Base-by-base conservation (phyloP, 768 basidiomycete species). In the Amanita muscaria region DNA sequence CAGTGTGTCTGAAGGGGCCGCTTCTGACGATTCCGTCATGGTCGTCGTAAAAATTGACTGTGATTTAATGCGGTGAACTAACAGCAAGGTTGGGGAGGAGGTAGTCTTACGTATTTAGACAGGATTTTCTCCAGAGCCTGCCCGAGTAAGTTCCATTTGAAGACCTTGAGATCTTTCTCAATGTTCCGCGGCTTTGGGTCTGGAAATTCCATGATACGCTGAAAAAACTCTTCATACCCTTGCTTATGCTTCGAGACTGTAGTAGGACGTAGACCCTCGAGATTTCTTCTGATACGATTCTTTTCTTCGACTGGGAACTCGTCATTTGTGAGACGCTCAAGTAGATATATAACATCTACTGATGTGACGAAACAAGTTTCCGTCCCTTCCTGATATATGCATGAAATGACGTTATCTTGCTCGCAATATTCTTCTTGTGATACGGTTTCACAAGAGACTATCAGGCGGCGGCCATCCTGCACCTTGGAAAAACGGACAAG, bases 141-240 rank as follows among this genome's bases (percentile, higher is more conserved):
- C 14, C 73, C 73, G n/a, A 89, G 67, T 35, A 75, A 60, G 22
- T 67, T 69, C 87, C 87, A 89, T 31, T 79, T 76, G 53, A 89
- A 89, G 6, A 88, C 83, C 60, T 89, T 89, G 57, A 99, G 74
- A 56, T 97, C 91, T 71, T 98, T 97, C 58, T 97, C 94, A 50
- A 98, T 99, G 59, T 92, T 93, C 44, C 94, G 74, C 3, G 94
- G 94, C 60, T 89, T 92, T 6, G 94, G 94, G 35, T 80, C 78
- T 0, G 92, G 88, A 58, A 96, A 94, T 41, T 87, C 80, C 94
- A 99, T 97, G 67, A 99, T 92, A 53, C 81, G 74, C 65, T 87
- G 81, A 73, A 97, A 99, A 61, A 97, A 89, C n/a, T 75, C 70
- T 54, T 88, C 87, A 46, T 77, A 82, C 9, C 80, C 84, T 0